Evolutionary conservation across 2,329 filamentous ascomycete species (phyloP).

Genomic region (Trichoderma harzianum): DNA sequence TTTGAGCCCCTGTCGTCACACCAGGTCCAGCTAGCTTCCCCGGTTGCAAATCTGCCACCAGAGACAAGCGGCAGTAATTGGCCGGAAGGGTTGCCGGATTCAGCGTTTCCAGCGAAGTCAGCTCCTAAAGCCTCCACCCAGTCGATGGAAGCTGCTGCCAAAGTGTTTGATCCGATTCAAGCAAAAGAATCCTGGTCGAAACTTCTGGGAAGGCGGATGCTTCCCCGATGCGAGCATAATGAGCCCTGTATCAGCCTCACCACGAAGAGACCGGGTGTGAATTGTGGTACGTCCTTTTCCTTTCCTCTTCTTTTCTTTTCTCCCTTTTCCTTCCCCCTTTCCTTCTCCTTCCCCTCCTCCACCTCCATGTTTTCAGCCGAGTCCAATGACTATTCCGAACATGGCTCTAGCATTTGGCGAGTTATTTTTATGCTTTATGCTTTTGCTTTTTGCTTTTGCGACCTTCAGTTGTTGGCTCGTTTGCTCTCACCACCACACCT

Average conservation of each 20-base stretch:
- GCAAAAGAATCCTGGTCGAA: slow-evolving; percentile 83
- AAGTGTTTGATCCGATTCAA: slow-evolving; percentile 64
- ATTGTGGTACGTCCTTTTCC: slow-evolving; percentile 56
- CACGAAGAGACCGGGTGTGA: slow-evolving; percentile 87
- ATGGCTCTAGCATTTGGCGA: background rate
- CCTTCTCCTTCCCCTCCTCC: background rate
- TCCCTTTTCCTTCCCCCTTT: background rate
- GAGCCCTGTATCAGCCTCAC: slow-evolving; percentile 80
- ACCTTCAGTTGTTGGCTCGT: background rate
- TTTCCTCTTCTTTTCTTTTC: background rate
- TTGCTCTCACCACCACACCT: background rate
- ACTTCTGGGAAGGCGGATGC: slow-evolving; percentile 69
- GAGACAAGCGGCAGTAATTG: background rate
- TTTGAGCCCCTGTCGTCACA: background rate
- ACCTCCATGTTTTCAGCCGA: background rate
- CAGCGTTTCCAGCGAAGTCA: background rate
- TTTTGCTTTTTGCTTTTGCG: background rate
- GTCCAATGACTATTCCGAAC: background rate
- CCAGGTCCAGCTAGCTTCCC: background rate
- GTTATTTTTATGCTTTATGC: background rate
- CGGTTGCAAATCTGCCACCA: background rate
- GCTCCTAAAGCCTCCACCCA: background rate
- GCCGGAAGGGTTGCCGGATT: background rate
- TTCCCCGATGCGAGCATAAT: slow-evolving; percentile 80
- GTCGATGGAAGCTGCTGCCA: slow-evolving; percentile 27